Percentiles rank a stretch among this genome's conserved stretches.
Conservation (phyloP, 23 red algal genomes). For the Agarophyton chilense region DNA sequence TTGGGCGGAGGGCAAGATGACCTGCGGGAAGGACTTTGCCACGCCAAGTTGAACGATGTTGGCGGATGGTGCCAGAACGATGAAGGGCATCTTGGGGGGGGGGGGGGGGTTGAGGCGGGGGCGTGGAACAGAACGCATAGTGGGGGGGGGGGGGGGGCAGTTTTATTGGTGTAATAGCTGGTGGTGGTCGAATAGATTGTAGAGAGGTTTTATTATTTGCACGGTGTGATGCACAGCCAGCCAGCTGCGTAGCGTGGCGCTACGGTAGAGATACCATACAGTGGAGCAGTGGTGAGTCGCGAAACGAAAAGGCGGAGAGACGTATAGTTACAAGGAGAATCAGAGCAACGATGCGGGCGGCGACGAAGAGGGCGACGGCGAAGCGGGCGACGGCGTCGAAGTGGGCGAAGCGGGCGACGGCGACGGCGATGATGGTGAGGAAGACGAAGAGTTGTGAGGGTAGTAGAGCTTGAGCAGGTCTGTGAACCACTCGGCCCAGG, state of each 20-base stretch:
- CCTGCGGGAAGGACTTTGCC: neutral
- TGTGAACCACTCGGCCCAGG: conserved; percentile 44
- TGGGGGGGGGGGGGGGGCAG: neutral
- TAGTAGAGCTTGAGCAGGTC: conserved; percentile 36
- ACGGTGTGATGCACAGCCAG: neutral
- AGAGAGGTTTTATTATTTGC: conserved; percentile 7
- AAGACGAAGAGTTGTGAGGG: too few relatives aligned
- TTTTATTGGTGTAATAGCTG: neutral
- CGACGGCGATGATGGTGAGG: too few relatives aligned
- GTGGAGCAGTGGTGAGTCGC: too few relatives aligned
- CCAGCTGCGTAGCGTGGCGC: too few relatives aligned
- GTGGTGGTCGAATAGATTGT: neutral
- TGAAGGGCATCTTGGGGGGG: neutral
- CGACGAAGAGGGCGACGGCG: too few relatives aligned
- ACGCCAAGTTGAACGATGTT: neutral
- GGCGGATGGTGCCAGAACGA: neutral
- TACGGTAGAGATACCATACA: too few relatives aligned
- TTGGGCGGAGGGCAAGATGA: neutral
- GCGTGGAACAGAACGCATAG: neutral
- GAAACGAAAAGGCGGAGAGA: too few relatives aligned
- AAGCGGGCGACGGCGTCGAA: too few relatives aligned
- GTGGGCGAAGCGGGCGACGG: too few relatives aligned
- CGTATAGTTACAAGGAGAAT: neutral
- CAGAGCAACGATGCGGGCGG: too few relatives aligned
- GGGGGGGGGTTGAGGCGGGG: neutral